Base-by-base conservation (phyloP, 441 rosid genomes). In the Populus trichocarpa region DNA sequence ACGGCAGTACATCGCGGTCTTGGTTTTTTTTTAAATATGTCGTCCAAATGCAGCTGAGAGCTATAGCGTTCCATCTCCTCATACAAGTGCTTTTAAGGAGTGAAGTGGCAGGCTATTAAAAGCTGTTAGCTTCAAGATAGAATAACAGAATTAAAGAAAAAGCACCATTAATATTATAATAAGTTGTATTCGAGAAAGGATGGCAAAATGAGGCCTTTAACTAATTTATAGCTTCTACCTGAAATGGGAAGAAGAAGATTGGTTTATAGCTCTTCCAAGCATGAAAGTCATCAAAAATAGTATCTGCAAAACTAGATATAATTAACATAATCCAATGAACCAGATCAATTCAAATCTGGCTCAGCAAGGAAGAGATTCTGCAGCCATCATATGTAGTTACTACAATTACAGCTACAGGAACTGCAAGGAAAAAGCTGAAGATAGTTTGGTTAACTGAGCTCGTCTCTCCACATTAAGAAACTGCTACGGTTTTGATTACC, bases 401-500 rank as follows among this genome's bases (percentile, higher is more conserved):
- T 50, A 50, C n/a, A 50, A 16, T 50, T 50, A 16, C 30, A 65
- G 68, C 16, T 66, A 67, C 42, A 14, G 2, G 22, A 36, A 35
- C 8, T 16, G 18, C n/a, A 26, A 57, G 67, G 35, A 16, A 4
- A 11, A 14, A 10, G 12, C 22, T 53, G 16, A 26, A 42, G 35
- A 12, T 26, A 9, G 50, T 32, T 53, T 18, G 38, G 61, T 73
- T 68, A 84, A 12, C 69, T 57, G 10, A 79, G 80, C 59, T 71
- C 75, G 59, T 65, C 82, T 76, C 75, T 83, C 87, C 89, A 89
- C 73, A 26, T 83, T 26, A 11, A 33, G 77, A 82, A 79, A 25
- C 63, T 78, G 72, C 84, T 28, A 25, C 81, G 76, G 38, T 75
- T 84, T 66, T 65, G 69, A 69, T 63, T 78, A 46, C 75, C 63